These are phyloP conservation scores for Athelia sp. DNA, from an alignment of 1,284 basidiomycete genomes.

Conservation along the genomic window DNA sequence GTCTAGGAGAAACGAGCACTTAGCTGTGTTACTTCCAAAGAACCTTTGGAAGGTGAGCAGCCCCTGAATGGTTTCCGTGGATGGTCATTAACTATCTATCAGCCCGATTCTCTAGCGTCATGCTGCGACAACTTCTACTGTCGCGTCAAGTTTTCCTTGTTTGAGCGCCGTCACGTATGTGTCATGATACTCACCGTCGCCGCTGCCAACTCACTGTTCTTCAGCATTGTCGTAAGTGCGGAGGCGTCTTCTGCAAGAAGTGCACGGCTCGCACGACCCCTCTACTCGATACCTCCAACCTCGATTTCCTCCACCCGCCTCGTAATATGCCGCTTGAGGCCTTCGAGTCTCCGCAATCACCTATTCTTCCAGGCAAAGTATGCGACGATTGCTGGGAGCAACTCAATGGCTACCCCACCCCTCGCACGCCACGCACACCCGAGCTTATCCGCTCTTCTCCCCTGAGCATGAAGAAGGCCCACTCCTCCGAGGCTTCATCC, in stretches of 20 bases:
- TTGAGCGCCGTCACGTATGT: constrained; percentile 69
- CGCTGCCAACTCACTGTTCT: constrained; percentile 5
- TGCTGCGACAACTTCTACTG: constrained; percentile 71
- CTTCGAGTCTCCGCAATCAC: constrained; percentile 53
- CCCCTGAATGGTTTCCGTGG: neutral
- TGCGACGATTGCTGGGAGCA: constrained; percentile 73
- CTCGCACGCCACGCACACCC: constrained; percentile 34
- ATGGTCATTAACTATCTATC: constrained; percentile 6
- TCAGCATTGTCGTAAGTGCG: constrained; percentile 77
- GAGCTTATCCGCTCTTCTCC: constrained; percentile 29
- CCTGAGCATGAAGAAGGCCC: constrained; percentile 23
- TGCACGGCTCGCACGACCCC: constrained; percentile 53
- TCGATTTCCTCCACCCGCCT: constrained; percentile 65
- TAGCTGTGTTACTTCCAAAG: constrained; percentile 68
- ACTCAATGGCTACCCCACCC: constrained; percentile 47
- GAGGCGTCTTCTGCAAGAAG: constrained; percentile 63
- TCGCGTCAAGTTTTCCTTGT: constrained; percentile 53
- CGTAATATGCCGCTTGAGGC: constrained; percentile 50
- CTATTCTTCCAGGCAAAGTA: constrained; percentile 47
- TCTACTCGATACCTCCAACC: constrained; percentile 63
- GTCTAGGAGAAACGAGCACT: constrained; percentile 55
- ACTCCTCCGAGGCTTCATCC: constrained; percentile 22
- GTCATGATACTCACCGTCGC: too few species aligned
- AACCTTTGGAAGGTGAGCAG: constrained; percentile 64
- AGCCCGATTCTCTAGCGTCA: constrained; percentile 58